These are phyloP conservation scores for Colletotrichum incanum DNA, from an alignment of 2,329 filamentous ascomycete species.

Conservation along the genomic window DNA sequence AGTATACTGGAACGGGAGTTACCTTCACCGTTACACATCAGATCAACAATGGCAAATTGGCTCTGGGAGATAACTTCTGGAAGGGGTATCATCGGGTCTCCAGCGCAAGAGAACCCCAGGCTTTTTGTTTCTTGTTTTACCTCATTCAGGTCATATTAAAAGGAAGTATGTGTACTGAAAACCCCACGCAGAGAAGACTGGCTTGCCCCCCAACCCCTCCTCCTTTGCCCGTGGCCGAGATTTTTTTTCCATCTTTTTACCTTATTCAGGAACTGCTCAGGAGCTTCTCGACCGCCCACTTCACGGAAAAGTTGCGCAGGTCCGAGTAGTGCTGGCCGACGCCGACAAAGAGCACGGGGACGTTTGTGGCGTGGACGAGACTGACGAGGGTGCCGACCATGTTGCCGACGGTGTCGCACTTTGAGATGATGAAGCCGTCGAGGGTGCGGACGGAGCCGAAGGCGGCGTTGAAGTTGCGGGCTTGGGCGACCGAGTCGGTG, in stretches of 20 bases:
- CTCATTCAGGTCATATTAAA: conserved; percentile 5
- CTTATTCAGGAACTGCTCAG: conserved; percentile 63
- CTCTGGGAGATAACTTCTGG: background rate
- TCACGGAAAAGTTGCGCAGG: conserved; percentile 78
- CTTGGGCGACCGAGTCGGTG: conserved; percentile 95
- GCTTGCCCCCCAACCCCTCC: background rate
- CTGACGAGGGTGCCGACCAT: conserved; percentile 97
- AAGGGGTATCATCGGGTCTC: background rate
- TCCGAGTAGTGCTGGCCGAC: conserved; percentile 80
- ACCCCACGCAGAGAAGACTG: background rate
- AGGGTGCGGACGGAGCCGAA: conserved; percentile 87
- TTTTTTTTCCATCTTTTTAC: background rate
- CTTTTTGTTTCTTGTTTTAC: background rate
- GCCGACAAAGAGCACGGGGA: conserved; percentile 93
- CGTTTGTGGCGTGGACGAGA: conserved; percentile 97
- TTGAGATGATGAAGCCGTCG: conserved; percentile 98
- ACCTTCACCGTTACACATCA: background rate
- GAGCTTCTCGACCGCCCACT: conserved; percentile 79
- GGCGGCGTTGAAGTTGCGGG: conserved; percentile 93
- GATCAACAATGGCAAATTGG: background rate
- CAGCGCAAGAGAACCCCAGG: background rate
- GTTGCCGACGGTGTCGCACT: conserved; percentile 99
- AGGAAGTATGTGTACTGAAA: background rate
- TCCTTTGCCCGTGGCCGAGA: background rate
- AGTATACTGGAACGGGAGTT: background rate